Conservation (phyloP, 345 rosid species). For the Limnanthes douglasii region DNA sequence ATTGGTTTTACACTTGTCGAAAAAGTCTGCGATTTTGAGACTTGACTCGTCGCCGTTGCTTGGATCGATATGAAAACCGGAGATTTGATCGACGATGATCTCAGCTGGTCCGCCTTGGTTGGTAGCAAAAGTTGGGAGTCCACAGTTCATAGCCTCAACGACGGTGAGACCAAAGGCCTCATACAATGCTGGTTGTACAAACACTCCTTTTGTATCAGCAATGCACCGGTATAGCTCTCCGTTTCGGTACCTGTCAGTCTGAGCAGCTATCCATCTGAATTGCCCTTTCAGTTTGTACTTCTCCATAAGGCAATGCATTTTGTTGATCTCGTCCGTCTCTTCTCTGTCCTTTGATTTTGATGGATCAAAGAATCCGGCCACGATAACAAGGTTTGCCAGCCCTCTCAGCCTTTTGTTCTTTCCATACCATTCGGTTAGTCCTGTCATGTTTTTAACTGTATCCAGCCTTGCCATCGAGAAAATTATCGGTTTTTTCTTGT, state of each 20-base stretch:
- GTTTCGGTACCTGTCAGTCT: constrained; percentile 70
- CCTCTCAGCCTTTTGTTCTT: constrained; percentile 59
- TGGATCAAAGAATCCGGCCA: constrained; percentile 81
- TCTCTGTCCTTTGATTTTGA: constrained; percentile 77
- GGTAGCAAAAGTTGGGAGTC: constrained; percentile 86
- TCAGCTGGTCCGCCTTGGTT: constrained; percentile 95
- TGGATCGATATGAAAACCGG: constrained; percentile 86
- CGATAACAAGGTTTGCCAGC: constrained; percentile 75
- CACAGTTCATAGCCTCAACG: constrained; percentile 96
- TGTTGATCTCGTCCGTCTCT: constrained; percentile 70
- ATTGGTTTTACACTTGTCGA: constrained; percentile 46
- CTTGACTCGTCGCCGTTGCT: constrained; percentile 67
- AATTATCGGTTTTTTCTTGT: constrained; percentile 63
- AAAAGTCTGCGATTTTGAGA: constrained; percentile 60
- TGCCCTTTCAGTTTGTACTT: constrained; percentile 69
- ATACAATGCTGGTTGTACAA: constrained; percentile 87
- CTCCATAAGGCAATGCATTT: constrained; percentile 66
- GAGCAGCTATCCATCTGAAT: constrained; percentile 94
- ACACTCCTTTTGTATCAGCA: constrained; percentile 88
- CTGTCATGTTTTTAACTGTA: constrained; percentile 73
- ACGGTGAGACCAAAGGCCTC: constrained; percentile 96
- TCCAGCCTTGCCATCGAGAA: constrained; percentile 99
- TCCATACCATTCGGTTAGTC: constrained; percentile 90
- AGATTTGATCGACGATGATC: constrained; percentile 76
- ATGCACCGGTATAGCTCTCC: constrained; percentile 84